Conservation (phyloP, 352 stramenopile genomes). For the Globisporangium rhizosaccharum region DNA sequence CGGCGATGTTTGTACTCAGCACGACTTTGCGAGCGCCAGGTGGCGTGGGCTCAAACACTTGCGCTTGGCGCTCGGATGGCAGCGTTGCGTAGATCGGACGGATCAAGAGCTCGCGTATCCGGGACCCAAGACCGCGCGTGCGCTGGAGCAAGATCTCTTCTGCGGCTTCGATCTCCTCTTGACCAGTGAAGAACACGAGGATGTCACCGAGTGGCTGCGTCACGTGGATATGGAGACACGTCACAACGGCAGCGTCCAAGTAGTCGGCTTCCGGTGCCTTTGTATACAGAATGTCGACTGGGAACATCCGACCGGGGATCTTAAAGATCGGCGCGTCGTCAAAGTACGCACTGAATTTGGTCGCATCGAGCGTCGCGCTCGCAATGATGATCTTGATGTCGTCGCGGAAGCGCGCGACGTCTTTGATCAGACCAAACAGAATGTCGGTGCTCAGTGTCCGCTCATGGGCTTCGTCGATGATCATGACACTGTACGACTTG, state of each 20-base stretch:
- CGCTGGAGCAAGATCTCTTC: slow-evolving; percentile 94
- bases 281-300: slow-evolving; percentile 98
- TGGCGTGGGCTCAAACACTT: slow-evolving; percentile 98
- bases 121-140: slow-evolving; percentile 91
- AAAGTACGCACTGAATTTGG: slow-evolving; percentile 99
- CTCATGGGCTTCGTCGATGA: slow-evolving; percentile 99
- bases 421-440: slow-evolving; percentile 98
- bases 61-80: slow-evolving; percentile 96
- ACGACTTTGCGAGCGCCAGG: slow-evolving; percentile 96
- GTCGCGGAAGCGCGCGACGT: slow-evolving; percentile 94
- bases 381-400: slow-evolving; percentile 98
- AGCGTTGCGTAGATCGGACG: slow-evolving; percentile 99
- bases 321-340: slow-evolving; percentile 98
- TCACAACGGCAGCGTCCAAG: slow-evolving; percentile 97
- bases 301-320: slow-evolving; percentile 96
- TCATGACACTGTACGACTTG: slow-evolving; percentile 96
- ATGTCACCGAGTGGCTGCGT: slow-evolving; percentile 97
- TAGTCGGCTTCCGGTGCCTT: slow-evolving; percentile 98
- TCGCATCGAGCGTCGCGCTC: slow-evolving; percentile 95
- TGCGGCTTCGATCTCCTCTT: slow-evolving; percentile 99
- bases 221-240: slow-evolving; percentile 98
- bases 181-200: slow-evolving; percentile 98
- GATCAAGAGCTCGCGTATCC: slow-evolving; percentile 98
- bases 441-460: slow-evolving; percentile 98
- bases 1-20: slow-evolving; percentile 99